Evolutionary conservation across 208 protist species (phyloP), one percentile per base, ranked within the genome.

Genomic region (Angomonas desouzai): DNA sequence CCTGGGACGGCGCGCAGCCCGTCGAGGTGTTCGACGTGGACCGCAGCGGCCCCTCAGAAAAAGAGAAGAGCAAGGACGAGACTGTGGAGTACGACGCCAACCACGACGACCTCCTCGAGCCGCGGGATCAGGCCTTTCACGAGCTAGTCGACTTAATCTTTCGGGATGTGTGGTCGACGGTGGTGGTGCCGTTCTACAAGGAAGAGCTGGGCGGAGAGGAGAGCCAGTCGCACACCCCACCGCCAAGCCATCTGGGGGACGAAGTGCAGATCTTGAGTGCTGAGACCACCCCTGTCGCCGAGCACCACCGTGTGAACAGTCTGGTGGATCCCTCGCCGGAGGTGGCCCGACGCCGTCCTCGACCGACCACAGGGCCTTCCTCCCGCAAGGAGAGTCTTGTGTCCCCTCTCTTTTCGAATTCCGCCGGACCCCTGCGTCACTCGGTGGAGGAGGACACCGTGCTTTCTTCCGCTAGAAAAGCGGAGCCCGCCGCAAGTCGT

Each of bases 181-280:
- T 81, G 23, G 74, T 80, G 38, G 76, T 87, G 20, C 77, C 77
- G 0, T 77, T 73, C 40, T 79, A 81, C 36, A 55, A 51, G 27
- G 13, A 57, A 16, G 10, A 29, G 40, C 22, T 56, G 32, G 34
- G 18, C 38, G 32, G 40, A 55, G 45, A 55, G 49, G 2, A 49
- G 36, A 1, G 20, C 36, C 58, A 33, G 34, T 33, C 58, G 34
- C 48, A 48, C 48, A 27, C n/a, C 32, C 32, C 18, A 7, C 32
- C 10, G 30, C 29, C 56, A 30, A n/a, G 20, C 9, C 20, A 9
- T 7, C 18, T 53, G 11, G 7, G 48, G 6, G 51, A 57, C n/a
- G 28, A 57, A 23, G 51, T 38, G 3, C 51, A 38, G 13, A 13
- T 57, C 7, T 20, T 57, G 51, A n/a, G 25, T 23, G 20, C 45